Conservation (phyloP, 83 land plant genomes). For the Picea engelmannii region DNA sequence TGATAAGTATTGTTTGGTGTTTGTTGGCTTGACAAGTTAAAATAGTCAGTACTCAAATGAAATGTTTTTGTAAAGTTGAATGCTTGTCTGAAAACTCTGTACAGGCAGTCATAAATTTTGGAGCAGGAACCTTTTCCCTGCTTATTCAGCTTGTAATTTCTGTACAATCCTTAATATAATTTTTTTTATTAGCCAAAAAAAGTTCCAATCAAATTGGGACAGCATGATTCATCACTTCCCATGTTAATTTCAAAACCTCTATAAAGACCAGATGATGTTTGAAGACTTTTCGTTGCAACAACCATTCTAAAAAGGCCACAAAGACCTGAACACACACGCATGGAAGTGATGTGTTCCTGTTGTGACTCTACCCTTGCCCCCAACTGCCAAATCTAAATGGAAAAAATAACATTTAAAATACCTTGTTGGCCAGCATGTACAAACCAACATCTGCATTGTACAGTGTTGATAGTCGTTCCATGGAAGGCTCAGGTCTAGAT, state of each 20-base stretch:
- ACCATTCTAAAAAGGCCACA: neutral
- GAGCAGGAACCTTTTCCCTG: too few species aligned
- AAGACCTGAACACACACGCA: neutral
- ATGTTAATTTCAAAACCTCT: neutral
- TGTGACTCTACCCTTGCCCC: neutral
- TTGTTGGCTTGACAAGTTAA: neutral
- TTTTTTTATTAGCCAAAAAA: too few species aligned
- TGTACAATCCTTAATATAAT: too few species aligned
- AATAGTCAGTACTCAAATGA: neutral
- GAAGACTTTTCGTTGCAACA: neutral
- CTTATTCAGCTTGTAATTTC: too few species aligned
- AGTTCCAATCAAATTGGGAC: neutral
- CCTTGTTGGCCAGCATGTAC: conserved; percentile 98
- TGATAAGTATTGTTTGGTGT: neutral
- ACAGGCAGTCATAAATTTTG: too few species aligned
- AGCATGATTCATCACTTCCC: neutral
- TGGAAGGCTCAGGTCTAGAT: conserved; percentile 59
- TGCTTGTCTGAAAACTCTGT: too few species aligned
- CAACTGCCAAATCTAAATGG: neutral
- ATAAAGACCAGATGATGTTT: neutral
- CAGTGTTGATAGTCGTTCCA: conserved; percentile 93
- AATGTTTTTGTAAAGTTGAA: too few species aligned
- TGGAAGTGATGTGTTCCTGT: neutral
- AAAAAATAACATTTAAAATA: conserved; percentile 13
- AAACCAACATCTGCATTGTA: conserved; percentile 99